These are phyloP conservation scores for Chrysoporthe puriensis DNA, from an alignment of 2,329 filamentous ascomycete genomes.

Conservation along the genomic window DNA sequence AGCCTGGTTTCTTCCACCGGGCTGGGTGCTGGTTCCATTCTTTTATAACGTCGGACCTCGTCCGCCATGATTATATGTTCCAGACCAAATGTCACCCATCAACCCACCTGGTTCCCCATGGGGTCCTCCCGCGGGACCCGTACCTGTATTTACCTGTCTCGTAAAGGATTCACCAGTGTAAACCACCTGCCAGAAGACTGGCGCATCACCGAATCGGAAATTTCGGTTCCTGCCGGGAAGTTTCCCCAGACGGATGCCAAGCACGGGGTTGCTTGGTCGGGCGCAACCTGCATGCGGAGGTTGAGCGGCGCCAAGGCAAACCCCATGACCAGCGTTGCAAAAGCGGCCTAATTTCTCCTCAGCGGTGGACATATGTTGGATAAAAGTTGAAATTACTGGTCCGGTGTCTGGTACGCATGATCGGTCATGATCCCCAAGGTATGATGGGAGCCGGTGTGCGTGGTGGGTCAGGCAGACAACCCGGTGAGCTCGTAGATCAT, in stretches of 20 bases:
- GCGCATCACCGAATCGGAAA: constrained; percentile 5
- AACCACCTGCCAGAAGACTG: constrained; percentile 6
- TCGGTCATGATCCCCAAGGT: background rate
- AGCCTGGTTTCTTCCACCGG: background rate
- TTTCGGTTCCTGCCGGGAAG: constrained; percentile 1
- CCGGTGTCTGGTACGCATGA: constrained; percentile 2
- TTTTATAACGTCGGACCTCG: background rate
- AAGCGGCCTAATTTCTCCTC: background rate
- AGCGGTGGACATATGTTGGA: background rate
- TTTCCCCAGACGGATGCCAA: constrained; percentile 10
- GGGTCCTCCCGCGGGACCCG: constrained; percentile 11
- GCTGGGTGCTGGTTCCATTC: background rate
- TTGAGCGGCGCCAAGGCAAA: background rate
- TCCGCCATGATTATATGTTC: background rate
- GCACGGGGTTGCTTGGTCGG: constrained; percentile 6
- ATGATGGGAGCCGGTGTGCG: background rate
- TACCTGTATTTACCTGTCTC: constrained; percentile 1
- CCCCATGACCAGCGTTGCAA: constrained; percentile 3
- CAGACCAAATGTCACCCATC: constrained; percentile 3
- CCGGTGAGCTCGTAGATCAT: background rate
- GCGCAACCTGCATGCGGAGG: constrained; percentile 2
- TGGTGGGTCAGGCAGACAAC: background rate
- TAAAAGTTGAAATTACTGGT: background rate
- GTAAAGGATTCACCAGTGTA: background rate
- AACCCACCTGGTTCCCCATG: background rate